phyloP scores from a whole-genome alignment of 129 eudicot genomes.

The Flaveria brownii region DNA sequence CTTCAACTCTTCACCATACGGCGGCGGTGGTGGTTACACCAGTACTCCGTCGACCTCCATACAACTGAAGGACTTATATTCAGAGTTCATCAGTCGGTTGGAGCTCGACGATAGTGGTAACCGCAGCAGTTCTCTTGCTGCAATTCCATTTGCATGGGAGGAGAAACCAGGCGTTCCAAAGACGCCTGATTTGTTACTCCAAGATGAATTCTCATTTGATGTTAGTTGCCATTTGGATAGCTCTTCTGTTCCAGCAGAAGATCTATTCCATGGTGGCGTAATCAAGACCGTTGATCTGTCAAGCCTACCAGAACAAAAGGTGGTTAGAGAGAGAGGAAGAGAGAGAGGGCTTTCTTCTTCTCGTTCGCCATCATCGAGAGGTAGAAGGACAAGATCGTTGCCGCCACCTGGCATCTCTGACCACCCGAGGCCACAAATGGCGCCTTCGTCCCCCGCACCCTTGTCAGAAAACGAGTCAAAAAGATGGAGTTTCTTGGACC shows the following conservation, averaged over 20 bases:
- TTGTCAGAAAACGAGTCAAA: slow-evolving; percentile 29
- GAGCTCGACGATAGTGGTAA: slow-evolving; percentile 34
- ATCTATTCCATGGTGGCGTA: slow-evolving; percentile 60
- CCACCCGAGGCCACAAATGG: slow-evolving; percentile 42
- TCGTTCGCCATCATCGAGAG: slow-evolving; percentile 45
- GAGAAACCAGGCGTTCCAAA: slow-evolving; percentile 51
- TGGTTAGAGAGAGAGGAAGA: slow-evolving; percentile 60
- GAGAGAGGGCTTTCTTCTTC: slow-evolving; percentile 44
- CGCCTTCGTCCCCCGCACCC: slow-evolving; percentile 14
- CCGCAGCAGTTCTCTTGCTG: neutral
- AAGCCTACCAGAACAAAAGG: neutral
- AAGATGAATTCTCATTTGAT: slow-evolving; percentile 64
- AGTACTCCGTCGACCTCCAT: slow-evolving; percentile 73
- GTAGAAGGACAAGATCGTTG: slow-evolving; percentile 65
- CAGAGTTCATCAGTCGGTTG: neutral
- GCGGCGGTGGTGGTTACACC: slow-evolving; percentile 39
- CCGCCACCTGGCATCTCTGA: slow-evolving; percentile 59
- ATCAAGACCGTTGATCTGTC: slow-evolving; percentile 41
- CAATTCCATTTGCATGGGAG: slow-evolving; percentile 54
- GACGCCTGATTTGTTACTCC: neutral
- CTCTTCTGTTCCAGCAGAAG: slow-evolving; percentile 49
- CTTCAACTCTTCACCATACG: slow-evolving; percentile 41
- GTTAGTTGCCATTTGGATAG: slow-evolving; percentile 40
- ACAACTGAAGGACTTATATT: slow-evolving; percentile 25
- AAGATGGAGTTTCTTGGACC: slow-evolving; percentile 68